Percentiles rank a stretch among this genome's conserved stretches.
Conservation (phyloP, 208 protist genomes). For the Vickermania ingenoplastis region DNA sequence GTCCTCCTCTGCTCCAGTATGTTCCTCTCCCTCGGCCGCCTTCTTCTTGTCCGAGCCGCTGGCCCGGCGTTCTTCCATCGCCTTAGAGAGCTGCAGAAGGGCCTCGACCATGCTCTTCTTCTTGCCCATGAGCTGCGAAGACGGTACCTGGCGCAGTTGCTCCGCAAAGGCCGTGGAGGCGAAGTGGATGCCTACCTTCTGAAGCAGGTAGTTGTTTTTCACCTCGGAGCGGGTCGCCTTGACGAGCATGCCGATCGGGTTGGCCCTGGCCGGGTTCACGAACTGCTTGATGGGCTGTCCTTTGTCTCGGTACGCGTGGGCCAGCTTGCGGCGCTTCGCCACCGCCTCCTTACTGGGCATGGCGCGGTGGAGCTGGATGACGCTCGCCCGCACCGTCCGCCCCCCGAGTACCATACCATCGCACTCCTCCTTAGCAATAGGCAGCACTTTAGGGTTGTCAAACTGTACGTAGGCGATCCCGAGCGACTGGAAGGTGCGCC, state of each 20-base stretch:
- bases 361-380: conserved; percentile 50
- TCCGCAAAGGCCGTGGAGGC: conserved; percentile 33
- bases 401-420: conserved; percentile 80
- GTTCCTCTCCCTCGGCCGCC: no score
- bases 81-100: no score
- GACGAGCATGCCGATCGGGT: conserved; percentile 43
- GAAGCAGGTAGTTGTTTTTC: conserved; percentile 64
- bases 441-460: conserved; percentile 52
- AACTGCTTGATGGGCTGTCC: conserved; percentile 51
- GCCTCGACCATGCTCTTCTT: conserved; percentile 5
- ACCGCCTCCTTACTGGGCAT: conserved; percentile 70
- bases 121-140: conserved; percentile 19
- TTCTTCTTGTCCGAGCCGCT: no score
- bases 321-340: conserved; percentile 35
- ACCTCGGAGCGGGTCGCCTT: conserved; percentile 58
- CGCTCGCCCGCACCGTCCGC: conserved; percentile 44
- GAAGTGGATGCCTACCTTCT: conserved; percentile 65
- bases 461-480: conserved; percentile 86
- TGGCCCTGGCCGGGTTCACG: conserved; percentile 43
- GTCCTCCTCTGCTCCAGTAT: no score
- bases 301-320: conserved; percentile 55
- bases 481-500: conserved; percentile 73
- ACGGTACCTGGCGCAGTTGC: conserved; percentile 37
- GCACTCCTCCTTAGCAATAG: conserved; percentile 72
- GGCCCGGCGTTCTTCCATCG: no score